These are phyloP conservation scores for Tephrocybe sp. DNA, from an alignment of 768 basidiomycete genomes.

Conservation along the genomic window DNA sequence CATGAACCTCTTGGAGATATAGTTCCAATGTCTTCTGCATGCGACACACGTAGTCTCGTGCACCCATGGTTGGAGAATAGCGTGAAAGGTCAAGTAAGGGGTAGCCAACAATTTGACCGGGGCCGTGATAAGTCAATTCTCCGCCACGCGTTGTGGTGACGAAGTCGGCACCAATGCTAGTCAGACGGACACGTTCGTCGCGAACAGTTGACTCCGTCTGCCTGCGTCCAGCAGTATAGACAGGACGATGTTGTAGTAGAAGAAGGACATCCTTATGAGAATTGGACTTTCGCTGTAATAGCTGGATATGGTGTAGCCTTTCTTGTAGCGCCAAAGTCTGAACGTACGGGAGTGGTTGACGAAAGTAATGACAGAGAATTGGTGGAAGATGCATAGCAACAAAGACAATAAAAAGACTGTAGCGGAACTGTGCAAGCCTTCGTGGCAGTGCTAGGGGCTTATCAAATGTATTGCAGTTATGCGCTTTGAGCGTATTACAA, in stretches of 20 bases:
- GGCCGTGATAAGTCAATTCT: slow-evolving; percentile 95
- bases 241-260: slow-evolving; percentile 87
- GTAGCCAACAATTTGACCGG: slow-evolving; percentile 96
- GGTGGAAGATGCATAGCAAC: slow-evolving; percentile 50
- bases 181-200: slow-evolving; percentile 64
- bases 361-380: slow-evolving; percentile 77
- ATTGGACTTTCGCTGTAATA: slow-evolving; percentile 41
- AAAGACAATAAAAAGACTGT: not conserved
- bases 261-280: slow-evolving; percentile 67
- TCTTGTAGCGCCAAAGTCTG: slow-evolving; percentile 72
- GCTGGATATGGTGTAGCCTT: slow-evolving; percentile 64
- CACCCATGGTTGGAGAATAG: slow-evolving; percentile 66
- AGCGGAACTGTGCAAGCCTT: too few relatives aligned
- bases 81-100: slow-evolving; percentile 89
- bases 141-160: slow-evolving; percentile 83
- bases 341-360: slow-evolving; percentile 74
- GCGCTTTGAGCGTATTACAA: too few relatives aligned
- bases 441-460: too few relatives aligned
- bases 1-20: slow-evolving; percentile 62
- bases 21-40: slow-evolving; percentile 71
- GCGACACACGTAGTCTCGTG: slow-evolving; percentile 82
- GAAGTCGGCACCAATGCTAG: slow-evolving; percentile 83
- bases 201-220: slow-evolving; percentile 64
- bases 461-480: too few relatives aligned
- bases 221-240: slow-evolving; percentile 92